These are phyloP conservation scores for Didymella sp. DNA, from an alignment of 2,329 filamentous ascomycete species.

Conservation along the genomic window DNA sequence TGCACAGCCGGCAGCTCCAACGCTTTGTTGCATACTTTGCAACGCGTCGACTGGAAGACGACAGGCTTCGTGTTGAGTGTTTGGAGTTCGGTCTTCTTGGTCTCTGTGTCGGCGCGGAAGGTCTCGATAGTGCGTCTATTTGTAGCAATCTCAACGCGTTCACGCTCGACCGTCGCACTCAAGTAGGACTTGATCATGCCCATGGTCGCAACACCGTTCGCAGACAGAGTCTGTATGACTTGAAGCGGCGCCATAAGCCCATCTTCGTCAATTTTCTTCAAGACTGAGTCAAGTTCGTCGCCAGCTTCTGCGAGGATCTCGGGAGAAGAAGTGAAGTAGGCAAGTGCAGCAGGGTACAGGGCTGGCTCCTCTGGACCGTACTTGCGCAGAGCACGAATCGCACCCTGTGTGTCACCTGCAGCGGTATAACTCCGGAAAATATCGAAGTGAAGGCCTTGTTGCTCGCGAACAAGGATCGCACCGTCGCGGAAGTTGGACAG, in stretches of 20 bases:
- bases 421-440: conserved; percentile 97
- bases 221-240: conserved; percentile 88
- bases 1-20: conserved; percentile 91
- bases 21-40: conserved; percentile 77
- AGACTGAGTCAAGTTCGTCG: conserved; percentile 78
- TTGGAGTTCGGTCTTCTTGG: conserved; percentile 78
- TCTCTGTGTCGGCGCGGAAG: conserved; percentile 82
- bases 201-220: conserved; percentile 88
- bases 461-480: conserved; percentile 90
- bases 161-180: conserved; percentile 83
- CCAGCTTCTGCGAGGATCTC: conserved; percentile 85
- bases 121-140: conserved; percentile 84
- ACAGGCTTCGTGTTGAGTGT: conserved; percentile 80
- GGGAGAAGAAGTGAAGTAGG: conserved; percentile 89
- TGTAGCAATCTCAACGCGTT: conserved; percentile 82
- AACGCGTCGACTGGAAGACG: conserved; percentile 90
- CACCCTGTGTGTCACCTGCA: conserved; percentile 87
- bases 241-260: conserved; percentile 94
- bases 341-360: conserved; percentile 87
- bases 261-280: conserved; percentile 87
- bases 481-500: conserved; percentile 89
- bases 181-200: conserved; percentile 96
- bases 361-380: conserved; percentile 92
- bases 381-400: conserved; percentile 86
- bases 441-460: conserved; percentile 88